phyloP scores from a whole-genome alignment of 768 basidiomycete species.

The Pleurotus djamor region DNA sequence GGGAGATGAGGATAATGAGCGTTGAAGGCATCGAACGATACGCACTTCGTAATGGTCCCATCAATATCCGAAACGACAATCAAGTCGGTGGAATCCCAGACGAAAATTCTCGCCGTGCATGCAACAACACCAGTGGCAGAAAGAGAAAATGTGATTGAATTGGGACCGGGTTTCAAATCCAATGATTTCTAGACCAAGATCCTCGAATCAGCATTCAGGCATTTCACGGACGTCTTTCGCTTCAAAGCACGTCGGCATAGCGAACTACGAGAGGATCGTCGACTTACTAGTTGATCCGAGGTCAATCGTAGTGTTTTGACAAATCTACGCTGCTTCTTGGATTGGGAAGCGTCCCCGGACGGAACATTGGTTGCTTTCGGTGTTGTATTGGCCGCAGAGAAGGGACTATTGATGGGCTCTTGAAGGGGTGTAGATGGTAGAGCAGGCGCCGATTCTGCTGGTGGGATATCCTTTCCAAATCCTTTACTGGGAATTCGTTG shows the following conservation, averaged over 20 bases:
- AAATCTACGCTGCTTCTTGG: slow-evolving; percentile 47
- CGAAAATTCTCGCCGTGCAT: slow-evolving; percentile 90
- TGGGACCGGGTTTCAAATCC: slow-evolving; percentile 81
- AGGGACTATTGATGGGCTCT: slow-evolving; percentile 19
- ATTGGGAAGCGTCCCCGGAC: background rate
- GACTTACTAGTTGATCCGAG: slow-evolving; percentile 86
- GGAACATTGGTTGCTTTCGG: background rate
- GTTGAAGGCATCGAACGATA: background rate
- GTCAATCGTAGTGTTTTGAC: slow-evolving; percentile 93
- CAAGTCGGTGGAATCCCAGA: slow-evolving; percentile 91
- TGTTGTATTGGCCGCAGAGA: slow-evolving; percentile 6
- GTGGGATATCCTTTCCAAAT: slow-evolving; percentile 14
- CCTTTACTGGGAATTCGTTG: slow-evolving; percentile 1
- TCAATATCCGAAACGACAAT: slow-evolving; percentile 98
- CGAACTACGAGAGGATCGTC: background rate
- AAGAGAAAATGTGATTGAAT: slow-evolving; percentile 91
- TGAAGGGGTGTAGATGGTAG: slow-evolving; percentile 46
- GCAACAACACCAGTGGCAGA: slow-evolving; percentile 79
- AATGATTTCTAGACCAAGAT: slow-evolving; percentile 66
- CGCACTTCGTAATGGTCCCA: slow-evolving; percentile 97
- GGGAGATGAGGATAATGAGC: background rate
- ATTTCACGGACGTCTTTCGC: background rate
- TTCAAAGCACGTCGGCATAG: background rate
- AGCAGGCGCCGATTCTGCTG: slow-evolving; percentile 36
- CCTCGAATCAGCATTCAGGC: background rate